These are phyloP conservation scores for Neofusicoccum ribis DNA, from an alignment of 2,329 filamentous ascomycete species.

Conservation along the genomic window DNA sequence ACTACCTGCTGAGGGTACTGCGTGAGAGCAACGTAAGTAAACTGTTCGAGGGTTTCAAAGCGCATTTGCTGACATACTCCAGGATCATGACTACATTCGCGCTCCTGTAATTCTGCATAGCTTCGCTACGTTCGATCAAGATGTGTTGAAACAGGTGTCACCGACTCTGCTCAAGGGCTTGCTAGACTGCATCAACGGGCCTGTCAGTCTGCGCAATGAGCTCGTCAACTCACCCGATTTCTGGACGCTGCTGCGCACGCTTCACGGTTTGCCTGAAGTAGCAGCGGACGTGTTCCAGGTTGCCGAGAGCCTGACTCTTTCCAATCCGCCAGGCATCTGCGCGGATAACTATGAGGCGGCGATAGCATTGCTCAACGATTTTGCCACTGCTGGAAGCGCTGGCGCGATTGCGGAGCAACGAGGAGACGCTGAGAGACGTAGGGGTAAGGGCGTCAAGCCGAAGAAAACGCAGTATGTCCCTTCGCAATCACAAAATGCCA, in stretches of 20 bases:
- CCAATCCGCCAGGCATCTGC: slow-evolving; percentile 77
- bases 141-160: slow-evolving; percentile 73
- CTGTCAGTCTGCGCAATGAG: slow-evolving; percentile 79
- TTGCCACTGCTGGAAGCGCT: slow-evolving; percentile 78
- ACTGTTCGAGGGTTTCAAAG: slow-evolving; percentile 43
- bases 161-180: slow-evolving; percentile 76
- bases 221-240: slow-evolving; percentile 97
- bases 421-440: slow-evolving; percentile 56
- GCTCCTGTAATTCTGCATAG: slow-evolving; percentile 89
- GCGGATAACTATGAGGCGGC: slow-evolving; percentile 95
- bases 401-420: slow-evolving; percentile 70
- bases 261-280: slow-evolving; percentile 69
- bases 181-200: slow-evolving; percentile 73
- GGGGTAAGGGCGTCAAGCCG: slow-evolving; percentile 54
- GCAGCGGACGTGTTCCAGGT: slow-evolving; percentile 82
- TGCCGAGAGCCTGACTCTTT: slow-evolving; percentile 72
- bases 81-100: slow-evolving; percentile 82
- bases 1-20: slow-evolving; percentile 81
- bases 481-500: not conserved
- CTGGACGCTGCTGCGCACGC: slow-evolving; percentile 81
- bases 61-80: slow-evolving; percentile 45
- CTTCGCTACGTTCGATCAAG: slow-evolving; percentile 82
- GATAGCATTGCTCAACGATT: slow-evolving; percentile 81
- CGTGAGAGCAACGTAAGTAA: slow-evolving; percentile 68
- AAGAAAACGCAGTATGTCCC: slow-evolving; percentile 56